phyloP scores from a whole-genome alignment of 352 stramenopile genomes.

The Halophytophthora batemanensis region DNA sequence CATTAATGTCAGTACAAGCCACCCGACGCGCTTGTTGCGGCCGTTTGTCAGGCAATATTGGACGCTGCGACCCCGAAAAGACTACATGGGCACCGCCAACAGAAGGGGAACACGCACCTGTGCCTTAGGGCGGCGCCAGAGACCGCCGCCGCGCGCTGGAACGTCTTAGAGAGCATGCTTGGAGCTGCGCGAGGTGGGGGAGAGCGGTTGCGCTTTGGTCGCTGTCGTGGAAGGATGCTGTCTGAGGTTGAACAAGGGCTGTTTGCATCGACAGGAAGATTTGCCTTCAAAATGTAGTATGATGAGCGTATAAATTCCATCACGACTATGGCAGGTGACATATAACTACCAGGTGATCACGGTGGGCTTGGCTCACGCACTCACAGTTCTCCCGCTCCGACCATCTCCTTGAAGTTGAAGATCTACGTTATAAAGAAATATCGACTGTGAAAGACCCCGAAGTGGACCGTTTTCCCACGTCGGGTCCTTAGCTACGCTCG shows the following conservation, averaged over 20 bases:
- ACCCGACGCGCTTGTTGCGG: neutral
- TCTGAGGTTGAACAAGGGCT: neutral
- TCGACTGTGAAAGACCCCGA: neutral
- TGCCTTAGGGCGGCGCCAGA: constrained; percentile 26
- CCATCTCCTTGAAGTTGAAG: neutral
- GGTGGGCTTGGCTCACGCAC: too few species aligned
- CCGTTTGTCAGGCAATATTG: neutral
- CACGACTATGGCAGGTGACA: too few species aligned
- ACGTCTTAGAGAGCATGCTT: constrained; percentile 38
- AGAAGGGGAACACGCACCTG: constrained; percentile 7
- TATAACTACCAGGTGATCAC: too few species aligned
- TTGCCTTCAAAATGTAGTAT: too few species aligned
- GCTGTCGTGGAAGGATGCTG: neutral
- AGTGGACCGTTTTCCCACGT: neutral
- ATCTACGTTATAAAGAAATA: neutral
- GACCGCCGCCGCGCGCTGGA: constrained; percentile 25
- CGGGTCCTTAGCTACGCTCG: neutral
- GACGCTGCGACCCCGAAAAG: neutral
- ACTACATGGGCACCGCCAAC: neutral
- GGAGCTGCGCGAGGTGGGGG: neutral
- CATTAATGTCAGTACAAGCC: neutral
- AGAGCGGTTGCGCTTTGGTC: too few species aligned
- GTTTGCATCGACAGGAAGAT: too few species aligned
- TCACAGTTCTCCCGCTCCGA: too few species aligned
- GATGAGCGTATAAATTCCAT: too few species aligned